A percentile compares a stretch with the other conserved stretches of the same genome.
phyloP scores from a whole-genome alignment of 1,284 basidiomycete species.

The Leccinum griseonigrum region DNA sequence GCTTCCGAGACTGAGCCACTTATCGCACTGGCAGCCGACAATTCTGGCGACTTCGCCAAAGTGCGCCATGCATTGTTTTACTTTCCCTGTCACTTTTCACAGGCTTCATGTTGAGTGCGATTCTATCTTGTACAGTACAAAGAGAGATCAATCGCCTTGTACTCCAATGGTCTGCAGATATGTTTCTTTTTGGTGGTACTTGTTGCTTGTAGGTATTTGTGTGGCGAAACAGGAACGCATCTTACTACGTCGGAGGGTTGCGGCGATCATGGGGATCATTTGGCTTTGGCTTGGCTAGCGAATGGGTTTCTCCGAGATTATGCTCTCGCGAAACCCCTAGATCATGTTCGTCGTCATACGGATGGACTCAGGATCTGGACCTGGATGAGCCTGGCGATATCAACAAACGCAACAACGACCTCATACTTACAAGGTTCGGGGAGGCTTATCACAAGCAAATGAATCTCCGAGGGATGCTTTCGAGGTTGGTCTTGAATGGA shows the following conservation, averaged over 20 bases:
- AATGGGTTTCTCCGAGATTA: background rate
- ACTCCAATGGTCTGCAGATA: background rate
- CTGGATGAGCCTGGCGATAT: background rate
- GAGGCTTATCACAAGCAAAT: background rate
- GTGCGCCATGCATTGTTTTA: constrained; percentile 2
- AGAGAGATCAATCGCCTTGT: background rate
- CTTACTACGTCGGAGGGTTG: too few species aligned
- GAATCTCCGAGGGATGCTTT: background rate
- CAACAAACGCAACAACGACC: background rate
- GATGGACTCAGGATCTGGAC: too few species aligned
- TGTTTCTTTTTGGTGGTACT: background rate
- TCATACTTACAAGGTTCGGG: background rate
- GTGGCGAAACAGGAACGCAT: background rate
- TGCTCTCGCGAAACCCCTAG: background rate
- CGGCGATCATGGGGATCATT: background rate
- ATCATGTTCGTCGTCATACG: background rate
- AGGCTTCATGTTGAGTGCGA: background rate
- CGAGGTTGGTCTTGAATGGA: background rate
- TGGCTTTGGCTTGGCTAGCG: background rate
- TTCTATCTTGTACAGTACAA: background rate
- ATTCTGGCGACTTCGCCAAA: constrained; percentile 18
- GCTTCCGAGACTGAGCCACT: constrained; percentile 7
- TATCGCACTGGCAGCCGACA: constrained; percentile 18
- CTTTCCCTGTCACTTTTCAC: background rate
- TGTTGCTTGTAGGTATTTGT: background rate